A percentile compares a stretch with the other conserved stretches of the same genome.
phyloP scores from a whole-genome alignment of 1,284 basidiomycete species.

The Irpex sp. region DNA sequence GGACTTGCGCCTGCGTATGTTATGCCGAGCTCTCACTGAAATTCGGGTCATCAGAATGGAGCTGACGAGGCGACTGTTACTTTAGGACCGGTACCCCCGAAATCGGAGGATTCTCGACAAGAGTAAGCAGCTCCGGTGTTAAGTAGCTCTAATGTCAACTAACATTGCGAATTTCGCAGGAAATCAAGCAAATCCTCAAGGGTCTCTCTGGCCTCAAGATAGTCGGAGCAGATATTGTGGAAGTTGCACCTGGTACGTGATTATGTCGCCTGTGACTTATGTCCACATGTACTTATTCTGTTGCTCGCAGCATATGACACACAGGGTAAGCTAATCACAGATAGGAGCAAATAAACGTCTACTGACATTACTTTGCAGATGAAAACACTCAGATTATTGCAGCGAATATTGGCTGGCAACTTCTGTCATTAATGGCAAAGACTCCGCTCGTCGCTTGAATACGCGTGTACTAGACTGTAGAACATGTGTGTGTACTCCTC shows the following conservation, averaged over 20 bases:
- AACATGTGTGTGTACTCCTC: neutral
- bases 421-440: constrained; percentile 30
- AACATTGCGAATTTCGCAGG: constrained; percentile 18
- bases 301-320: constrained; percentile 23
- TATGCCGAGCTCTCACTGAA: neutral
- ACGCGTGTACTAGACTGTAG: neutral
- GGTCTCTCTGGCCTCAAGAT: constrained; percentile 35
- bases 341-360: neutral
- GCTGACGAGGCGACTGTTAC: too few relatives aligned
- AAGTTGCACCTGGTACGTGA: constrained; percentile 31
- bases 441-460: constrained; percentile 22
- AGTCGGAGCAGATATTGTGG: constrained; percentile 37
- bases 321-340: constrained; percentile 19
- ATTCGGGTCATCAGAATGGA: too few relatives aligned
- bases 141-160: neutral
- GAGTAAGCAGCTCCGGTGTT: constrained; percentile 19
- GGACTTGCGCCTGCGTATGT: constrained; percentile 36
- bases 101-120: constrained; percentile 36
- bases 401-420: constrained; percentile 31
- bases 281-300: neutral
- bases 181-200: constrained; percentile 37
- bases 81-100: constrained; percentile 35
- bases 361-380: constrained; percentile 16
- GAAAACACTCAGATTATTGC: constrained; percentile 33
- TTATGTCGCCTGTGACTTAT: neutral